Conservation (phyloP, 805 yeast genomes). For the Suhomyces sp. region DNA sequence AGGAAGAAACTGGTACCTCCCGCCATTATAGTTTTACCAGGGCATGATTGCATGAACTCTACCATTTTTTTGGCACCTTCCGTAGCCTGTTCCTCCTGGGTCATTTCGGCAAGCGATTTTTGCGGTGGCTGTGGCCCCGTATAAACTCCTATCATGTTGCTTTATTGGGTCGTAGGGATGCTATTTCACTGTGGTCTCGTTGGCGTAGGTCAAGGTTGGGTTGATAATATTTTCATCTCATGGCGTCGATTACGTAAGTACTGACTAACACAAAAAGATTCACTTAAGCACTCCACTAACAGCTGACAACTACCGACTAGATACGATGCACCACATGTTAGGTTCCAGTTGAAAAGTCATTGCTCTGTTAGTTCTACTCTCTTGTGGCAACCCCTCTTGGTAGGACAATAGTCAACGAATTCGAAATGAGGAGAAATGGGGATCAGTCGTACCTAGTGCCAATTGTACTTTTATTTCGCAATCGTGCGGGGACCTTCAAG, state of each 20-base stretch:
- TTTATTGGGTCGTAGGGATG: neutral
- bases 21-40: constrained; percentile 87
- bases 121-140: constrained; percentile 32
- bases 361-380: neutral
- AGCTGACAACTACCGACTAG: neutral
- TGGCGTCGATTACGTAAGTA: neutral
- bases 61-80: constrained; percentile 83
- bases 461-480: neutral
- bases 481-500: neutral
- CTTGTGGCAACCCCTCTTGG: neutral
- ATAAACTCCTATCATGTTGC: constrained; percentile 40
- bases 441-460: neutral
- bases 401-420: neutral
- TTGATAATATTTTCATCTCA: neutral
- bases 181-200: neutral
- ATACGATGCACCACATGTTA: neutral
- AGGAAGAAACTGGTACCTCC: constrained; percentile 92
- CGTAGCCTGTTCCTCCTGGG: constrained; percentile 90
- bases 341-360: neutral
- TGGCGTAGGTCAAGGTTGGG: neutral
- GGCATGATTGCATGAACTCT: constrained; percentile 85
- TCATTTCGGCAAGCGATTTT: constrained; percentile 65
- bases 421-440: neutral
- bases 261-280: neutral
- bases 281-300: neutral